Percentiles rank a stretch among this genome's conserved stretches.
Evolutionary conservation across 2,329 filamentous ascomycete species (phyloP).

Genomic region (Arachnomyces sp.): DNA sequence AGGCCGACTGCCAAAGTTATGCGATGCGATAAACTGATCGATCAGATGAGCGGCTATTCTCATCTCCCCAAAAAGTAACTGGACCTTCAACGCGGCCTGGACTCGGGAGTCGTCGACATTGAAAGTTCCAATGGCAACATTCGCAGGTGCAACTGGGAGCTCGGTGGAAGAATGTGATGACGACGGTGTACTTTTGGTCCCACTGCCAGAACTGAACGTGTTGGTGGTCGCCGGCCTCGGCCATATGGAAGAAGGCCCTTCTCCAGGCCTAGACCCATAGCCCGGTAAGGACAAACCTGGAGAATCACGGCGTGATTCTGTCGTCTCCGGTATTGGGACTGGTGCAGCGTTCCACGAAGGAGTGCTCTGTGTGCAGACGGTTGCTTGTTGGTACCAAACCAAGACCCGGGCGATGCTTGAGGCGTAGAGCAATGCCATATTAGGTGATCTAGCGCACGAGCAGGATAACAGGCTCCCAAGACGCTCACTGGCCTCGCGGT

Average conservation of each 20-base stretch:
- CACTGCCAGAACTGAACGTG: too few relatives aligned
- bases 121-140: slow-evolving; percentile 18
- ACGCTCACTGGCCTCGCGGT: slow-evolving; percentile 18
- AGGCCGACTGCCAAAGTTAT: not conserved
- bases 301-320: too few relatives aligned
- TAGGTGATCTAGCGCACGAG: slow-evolving; percentile 14
- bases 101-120: slow-evolving; percentile 17
- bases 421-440: slow-evolving; percentile 19
- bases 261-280: too few relatives aligned
- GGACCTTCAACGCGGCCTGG: slow-evolving; percentile 17
- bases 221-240: too few relatives aligned
- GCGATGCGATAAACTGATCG: slow-evolving; percentile 14
- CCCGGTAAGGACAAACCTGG: too few relatives aligned
- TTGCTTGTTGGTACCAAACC: slow-evolving; percentile 18
- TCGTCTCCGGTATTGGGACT: too few relatives aligned
- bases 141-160: slow-evolving; percentile 8
- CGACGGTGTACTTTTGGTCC: too few relatives aligned
- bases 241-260: too few relatives aligned
- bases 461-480: slow-evolving; percentile 16
- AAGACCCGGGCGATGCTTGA: slow-evolving; percentile 19
- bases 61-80: slow-evolving; percentile 19
- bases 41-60: slow-evolving; percentile 13
- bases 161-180: too few relatives aligned
- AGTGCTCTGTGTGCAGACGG: slow-evolving; percentile 7
- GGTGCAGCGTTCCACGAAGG: too few relatives aligned